Evolutionary conservation across 2,329 filamentous ascomycete species (phyloP).

Genomic region (Sclerotinia sclerotiorum): DNA sequence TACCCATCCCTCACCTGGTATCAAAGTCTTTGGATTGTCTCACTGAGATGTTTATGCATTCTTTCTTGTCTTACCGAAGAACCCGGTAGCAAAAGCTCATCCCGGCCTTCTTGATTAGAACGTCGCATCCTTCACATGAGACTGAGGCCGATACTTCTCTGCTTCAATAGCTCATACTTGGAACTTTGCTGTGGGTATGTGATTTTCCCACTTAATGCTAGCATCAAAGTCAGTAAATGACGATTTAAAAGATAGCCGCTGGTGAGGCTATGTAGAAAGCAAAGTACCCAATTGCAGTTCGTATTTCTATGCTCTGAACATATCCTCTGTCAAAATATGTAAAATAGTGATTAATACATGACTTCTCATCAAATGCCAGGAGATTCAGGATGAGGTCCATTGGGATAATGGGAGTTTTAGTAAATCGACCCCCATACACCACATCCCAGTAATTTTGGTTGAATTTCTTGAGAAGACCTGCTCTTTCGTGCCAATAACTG

Average conservation of each 20-base stretch:
- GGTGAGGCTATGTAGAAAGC: neutral
- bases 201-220: too few species aligned
- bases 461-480: too few species aligned
- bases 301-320: rapidly evolving
- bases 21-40: too few species aligned
- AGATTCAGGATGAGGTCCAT: neutral
- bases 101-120: too few species aligned
- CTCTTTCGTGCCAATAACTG: neutral
- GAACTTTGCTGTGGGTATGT: too few species aligned
- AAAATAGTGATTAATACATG: neutral
- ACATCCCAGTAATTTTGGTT: neutral
- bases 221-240: neutral
- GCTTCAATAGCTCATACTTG: too few species aligned
- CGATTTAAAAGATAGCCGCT: neutral
- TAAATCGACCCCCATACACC: neutral
- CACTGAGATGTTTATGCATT: too few species aligned
- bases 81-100: too few species aligned
- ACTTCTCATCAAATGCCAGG: neutral
- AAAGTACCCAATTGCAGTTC: rapidly evolving
- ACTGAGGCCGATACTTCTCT: too few species aligned
- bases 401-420: neutral
- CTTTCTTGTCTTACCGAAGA: too few species aligned
- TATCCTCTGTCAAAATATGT: neutral
- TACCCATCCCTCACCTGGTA: too few species aligned
- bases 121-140: too few species aligned